phyloP scores from a whole-genome alignment of 805 yeast species.

The Yarrowia osloensis region DNA sequence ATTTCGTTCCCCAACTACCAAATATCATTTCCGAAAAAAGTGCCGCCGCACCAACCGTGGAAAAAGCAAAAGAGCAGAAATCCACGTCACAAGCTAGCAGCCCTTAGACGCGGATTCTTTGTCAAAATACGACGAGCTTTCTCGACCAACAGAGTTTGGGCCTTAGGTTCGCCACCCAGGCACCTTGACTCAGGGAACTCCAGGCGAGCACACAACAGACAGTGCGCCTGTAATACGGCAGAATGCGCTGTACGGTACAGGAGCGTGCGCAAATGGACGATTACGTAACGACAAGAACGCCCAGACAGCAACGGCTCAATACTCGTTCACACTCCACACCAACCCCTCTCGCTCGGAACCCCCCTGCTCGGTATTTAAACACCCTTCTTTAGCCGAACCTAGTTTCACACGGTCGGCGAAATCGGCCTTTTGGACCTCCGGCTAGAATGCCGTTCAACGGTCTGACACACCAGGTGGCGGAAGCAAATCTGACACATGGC shows the following conservation, averaged over 20 bases:
- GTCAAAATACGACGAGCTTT: neutral
- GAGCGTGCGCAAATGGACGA: too few species aligned
- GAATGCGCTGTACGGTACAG: too few species aligned
- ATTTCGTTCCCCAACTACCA: too few species aligned
- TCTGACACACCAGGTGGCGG: neutral
- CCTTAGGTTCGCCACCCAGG: neutral
- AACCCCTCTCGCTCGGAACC: neutral
- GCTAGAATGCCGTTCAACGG: slow-evolving; percentile 5
- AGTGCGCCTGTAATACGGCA: too few species aligned
- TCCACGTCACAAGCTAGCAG: too few species aligned
- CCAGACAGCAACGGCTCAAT: too few species aligned
- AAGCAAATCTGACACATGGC: too few species aligned
- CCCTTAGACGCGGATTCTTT: neutral
- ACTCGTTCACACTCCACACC: neutral
- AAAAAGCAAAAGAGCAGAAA: too few species aligned
- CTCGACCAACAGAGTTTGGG: neutral
- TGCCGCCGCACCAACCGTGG: too few species aligned
- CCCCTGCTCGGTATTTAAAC: neutral
- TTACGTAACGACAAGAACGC: too few species aligned
- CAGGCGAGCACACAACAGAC: too few species aligned
- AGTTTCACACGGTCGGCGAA: neutral
- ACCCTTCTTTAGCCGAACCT: neutral
- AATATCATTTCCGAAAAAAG: too few species aligned
- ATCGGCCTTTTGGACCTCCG: neutral
- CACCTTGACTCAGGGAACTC: neutral